These are phyloP conservation scores for Monilinia fructigena DNA, from an alignment of 2,329 filamentous ascomycete species.

Conservation along the genomic window DNA sequence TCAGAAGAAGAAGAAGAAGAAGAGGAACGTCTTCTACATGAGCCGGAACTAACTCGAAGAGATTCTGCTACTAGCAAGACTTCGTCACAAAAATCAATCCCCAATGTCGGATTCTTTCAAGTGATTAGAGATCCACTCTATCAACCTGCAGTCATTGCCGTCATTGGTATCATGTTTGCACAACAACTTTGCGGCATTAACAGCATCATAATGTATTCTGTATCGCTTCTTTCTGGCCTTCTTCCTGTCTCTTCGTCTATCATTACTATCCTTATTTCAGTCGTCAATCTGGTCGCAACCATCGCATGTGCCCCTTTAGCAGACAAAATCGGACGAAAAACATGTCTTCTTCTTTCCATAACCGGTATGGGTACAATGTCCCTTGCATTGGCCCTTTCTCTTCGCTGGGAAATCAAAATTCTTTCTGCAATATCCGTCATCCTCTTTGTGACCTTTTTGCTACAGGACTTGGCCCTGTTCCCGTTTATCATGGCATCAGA, in stretches of 20 bases:
- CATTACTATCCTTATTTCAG: slow-evolving; percentile 83
- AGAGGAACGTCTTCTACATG: slow-evolving; percentile 35
- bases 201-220: slow-evolving; percentile 97
- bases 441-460: slow-evolving; percentile 88
- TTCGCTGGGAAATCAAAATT: slow-evolving; percentile 68
- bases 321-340: slow-evolving; percentile 84
- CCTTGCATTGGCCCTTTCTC: slow-evolving; percentile 74
- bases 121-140: slow-evolving; percentile 68
- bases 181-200: slow-evolving; percentile 96
- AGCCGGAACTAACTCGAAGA: slow-evolving; percentile 30
- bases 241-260: slow-evolving; percentile 78
- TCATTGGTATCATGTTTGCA: slow-evolving; percentile 85
- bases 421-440: slow-evolving; percentile 80
- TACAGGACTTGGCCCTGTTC: slow-evolving; percentile 87
- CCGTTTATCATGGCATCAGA: slow-evolving; percentile 94
- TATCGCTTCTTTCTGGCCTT: slow-evolving; percentile 78
- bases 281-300: slow-evolving; percentile 82
- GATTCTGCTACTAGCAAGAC: slow-evolving; percentile 35
- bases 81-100: slow-evolving; percentile 33
- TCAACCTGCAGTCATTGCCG: slow-evolving; percentile 73
- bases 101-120: slow-evolving; percentile 58
- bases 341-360: slow-evolving; percentile 78
- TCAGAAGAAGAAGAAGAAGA: slow-evolving; percentile 32
- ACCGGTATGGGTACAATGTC: slow-evolving; percentile 80
- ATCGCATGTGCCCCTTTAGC: slow-evolving; percentile 78